Evolutionary conservation across 1,139 yeast species (phyloP).

Genomic region (Hyphopichia buzzinii): DNA sequence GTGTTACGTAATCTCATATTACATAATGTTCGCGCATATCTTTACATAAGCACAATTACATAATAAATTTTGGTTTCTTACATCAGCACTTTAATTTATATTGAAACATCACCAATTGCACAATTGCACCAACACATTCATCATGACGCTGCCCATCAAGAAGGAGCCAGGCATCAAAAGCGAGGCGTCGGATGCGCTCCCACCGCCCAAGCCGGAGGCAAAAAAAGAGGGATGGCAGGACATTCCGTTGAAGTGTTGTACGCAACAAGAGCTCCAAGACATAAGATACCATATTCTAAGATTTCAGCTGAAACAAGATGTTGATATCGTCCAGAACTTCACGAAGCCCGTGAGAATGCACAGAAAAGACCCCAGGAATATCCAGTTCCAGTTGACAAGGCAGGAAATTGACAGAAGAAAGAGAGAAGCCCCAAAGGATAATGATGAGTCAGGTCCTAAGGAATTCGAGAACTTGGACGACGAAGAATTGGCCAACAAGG

Average conservation of each 20-base stretch:
- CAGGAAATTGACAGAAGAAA: constrained; percentile 59
- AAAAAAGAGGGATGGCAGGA: constrained; percentile 49
- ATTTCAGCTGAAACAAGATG: constrained; percentile 69
- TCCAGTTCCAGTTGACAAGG: constrained; percentile 77
- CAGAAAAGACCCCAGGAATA: constrained; percentile 86
- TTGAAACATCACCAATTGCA: not conserved
- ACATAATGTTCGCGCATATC: too few relatives aligned
- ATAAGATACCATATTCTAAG: constrained; percentile 78
- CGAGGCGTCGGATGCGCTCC: constrained; percentile 15
- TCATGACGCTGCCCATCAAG: constrained; percentile 19
- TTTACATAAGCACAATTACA: too few relatives aligned
- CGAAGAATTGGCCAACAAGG: constrained; percentile 6
- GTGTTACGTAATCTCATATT: too few relatives aligned
- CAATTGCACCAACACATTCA: too few relatives aligned
- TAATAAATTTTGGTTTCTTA: too few relatives aligned
- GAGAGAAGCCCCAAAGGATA: constrained; percentile 37
- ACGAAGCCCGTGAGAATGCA: constrained; percentile 82
- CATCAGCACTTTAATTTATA: too few relatives aligned
- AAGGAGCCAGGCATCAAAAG: constrained; percentile 25
- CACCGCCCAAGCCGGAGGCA: constrained; percentile 3
- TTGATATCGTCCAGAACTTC: constrained; percentile 71
- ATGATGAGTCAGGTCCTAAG: constrained; percentile 19
- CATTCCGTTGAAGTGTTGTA: constrained; percentile 71
- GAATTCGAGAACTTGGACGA: constrained; percentile 1
- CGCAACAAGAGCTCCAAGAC: constrained; percentile 68